phyloP scores from a whole-genome alignment of 331 rosid genomes.

The Malus hybrid region DNA sequence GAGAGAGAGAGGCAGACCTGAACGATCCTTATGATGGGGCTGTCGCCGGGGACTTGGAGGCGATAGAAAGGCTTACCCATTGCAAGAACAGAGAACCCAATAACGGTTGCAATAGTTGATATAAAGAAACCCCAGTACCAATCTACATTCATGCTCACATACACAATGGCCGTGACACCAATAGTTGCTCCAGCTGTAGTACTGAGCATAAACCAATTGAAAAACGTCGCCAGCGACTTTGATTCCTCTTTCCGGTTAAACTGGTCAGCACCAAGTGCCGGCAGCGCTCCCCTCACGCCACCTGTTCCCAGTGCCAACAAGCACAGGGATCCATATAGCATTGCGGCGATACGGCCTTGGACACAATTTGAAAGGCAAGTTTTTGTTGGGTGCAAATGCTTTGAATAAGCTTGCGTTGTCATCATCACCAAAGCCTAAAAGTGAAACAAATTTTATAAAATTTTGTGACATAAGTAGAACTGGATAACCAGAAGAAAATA shows the following conservation, averaged over 20 bases:
- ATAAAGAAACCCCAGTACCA: constrained; percentile 86
- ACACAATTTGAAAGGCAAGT: constrained; percentile 50
- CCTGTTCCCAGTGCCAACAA: constrained; percentile 65
- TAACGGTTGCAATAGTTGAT: constrained; percentile 39
- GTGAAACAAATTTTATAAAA: not conserved
- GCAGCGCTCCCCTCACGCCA: constrained; percentile 71
- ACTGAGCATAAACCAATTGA: constrained; percentile 62
- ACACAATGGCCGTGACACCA: constrained; percentile 69
- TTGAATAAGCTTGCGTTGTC: constrained; percentile 61
- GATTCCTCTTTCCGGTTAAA: constrained; percentile 58
- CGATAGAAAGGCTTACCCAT: constrained; percentile 72
- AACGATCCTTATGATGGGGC: constrained; percentile 47
- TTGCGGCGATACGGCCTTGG: constrained; percentile 38
- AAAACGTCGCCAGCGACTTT: constrained; percentile 62
- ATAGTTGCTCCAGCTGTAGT: constrained; percentile 58
- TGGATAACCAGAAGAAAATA: not conserved
- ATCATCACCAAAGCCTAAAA: constrained; percentile 54
- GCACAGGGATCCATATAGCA: constrained; percentile 51
- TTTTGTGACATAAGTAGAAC: not conserved
- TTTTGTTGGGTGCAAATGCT: constrained; percentile 38
- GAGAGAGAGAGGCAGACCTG: constrained; percentile 31
- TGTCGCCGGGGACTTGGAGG: constrained; percentile 45
- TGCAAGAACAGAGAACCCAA: constrained; percentile 54
- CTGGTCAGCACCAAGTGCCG: constrained; percentile 86
- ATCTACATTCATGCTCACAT: constrained; percentile 46